These are phyloP conservation scores for Monosporascus cannonballus DNA, from an alignment of 2,329 filamentous ascomycete species.

Conservation along the genomic window DNA sequence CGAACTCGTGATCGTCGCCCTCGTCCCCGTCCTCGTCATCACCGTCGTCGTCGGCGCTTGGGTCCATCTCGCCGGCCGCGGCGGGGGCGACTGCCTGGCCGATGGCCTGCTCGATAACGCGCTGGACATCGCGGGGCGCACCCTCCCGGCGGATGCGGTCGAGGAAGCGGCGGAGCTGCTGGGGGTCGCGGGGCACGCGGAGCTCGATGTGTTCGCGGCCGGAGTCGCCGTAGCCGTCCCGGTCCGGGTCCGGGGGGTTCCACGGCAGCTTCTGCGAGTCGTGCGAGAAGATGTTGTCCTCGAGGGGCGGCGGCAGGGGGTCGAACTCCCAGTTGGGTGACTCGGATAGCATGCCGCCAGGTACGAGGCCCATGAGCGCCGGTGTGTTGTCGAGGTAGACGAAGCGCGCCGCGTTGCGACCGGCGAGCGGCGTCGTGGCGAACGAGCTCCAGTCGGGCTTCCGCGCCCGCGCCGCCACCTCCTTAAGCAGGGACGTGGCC, in stretches of 20 bases:
- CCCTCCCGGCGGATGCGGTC: conserved; percentile 12
- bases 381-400: conserved; percentile 73
- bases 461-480: conserved; percentile 54
- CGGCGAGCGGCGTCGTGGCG: conserved; percentile 31
- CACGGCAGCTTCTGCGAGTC: conserved; percentile 38
- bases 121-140: conserved; percentile 13
- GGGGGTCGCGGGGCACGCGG: conserved; percentile 5
- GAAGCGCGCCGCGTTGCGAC: conserved; percentile 60
- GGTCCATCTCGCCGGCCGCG: conserved; percentile 8
- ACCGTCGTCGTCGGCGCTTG: conserved; percentile 7
- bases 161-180: conserved; percentile 12
- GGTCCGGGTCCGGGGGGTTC: conserved; percentile 14
- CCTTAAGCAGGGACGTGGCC: conserved; percentile 60
- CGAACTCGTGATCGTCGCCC: background rate
- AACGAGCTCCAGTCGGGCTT: conserved; percentile 35
- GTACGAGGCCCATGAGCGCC: conserved; percentile 62
- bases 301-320: conserved; percentile 65
- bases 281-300: conserved; percentile 45
- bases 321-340: conserved; percentile 73
- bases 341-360: conserved; percentile 55
- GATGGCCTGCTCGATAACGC: conserved; percentile 14
- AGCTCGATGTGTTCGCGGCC: background rate
- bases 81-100: conserved; percentile 5
- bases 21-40: background rate
- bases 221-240: conserved; percentile 3